phyloP scores from a whole-genome alignment of 169 alveolate genomes.

The Neospora caninum region DNA sequence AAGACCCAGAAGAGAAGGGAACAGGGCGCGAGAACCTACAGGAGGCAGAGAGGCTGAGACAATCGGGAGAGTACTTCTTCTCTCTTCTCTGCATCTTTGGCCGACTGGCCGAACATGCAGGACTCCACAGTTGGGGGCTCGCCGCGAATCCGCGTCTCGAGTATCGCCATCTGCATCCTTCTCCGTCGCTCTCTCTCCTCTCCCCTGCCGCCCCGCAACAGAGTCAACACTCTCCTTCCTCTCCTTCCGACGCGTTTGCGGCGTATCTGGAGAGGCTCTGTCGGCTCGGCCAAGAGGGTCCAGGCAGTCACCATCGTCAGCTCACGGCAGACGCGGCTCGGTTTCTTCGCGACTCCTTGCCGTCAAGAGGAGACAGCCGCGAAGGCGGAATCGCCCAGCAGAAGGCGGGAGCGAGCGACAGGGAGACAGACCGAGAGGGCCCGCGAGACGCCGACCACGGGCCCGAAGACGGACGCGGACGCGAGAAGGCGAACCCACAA shows the following conservation, averaged over 20 bases:
- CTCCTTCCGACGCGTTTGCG: neutral
- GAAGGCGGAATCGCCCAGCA: neutral
- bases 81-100: conserved; percentile 38
- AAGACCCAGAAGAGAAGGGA: too few relatives aligned
- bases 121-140: conserved; percentile 34
- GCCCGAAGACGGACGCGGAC: neutral
- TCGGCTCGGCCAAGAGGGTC: neutral
- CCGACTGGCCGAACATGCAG: conserved; percentile 48
- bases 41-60: neutral
- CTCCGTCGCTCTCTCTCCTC: neutral
- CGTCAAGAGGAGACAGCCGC: too few relatives aligned
- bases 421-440: neutral
- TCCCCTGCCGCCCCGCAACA: neutral
- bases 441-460: neutral
- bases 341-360: neutral
- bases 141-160: conserved; percentile 31
- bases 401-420: neutral
- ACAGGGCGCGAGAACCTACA: too few relatives aligned
- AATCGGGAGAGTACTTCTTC: neutral
- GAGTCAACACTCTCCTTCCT: neutral
- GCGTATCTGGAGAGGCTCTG: neutral
- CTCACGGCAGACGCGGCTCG: neutral
- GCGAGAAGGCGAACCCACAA: neutral
- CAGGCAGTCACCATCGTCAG: neutral
- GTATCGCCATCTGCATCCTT: conserved; percentile 2